phyloP scores from a whole-genome alignment of 2,329 filamentous ascomycete genomes.

The Xylariales sp. region DNA sequence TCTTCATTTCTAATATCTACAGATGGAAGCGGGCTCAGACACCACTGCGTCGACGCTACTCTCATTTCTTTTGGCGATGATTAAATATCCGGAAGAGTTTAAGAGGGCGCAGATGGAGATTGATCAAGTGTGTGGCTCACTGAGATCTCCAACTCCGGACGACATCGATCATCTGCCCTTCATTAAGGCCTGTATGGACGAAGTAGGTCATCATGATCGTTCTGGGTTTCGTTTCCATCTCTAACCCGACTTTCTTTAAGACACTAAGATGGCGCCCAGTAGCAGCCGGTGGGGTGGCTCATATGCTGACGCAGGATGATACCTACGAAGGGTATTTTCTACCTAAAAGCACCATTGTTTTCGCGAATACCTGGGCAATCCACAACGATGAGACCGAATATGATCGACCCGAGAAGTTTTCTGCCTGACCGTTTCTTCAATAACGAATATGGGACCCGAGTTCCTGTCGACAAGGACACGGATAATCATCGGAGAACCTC shows the following conservation, averaged over 20 bases:
- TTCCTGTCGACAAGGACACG: neutral
- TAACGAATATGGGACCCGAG: conserved; percentile 10
- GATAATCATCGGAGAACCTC: conserved; percentile 8
- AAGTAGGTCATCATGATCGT: neutral
- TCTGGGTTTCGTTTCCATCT: neutral
- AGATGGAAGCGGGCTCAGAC: conserved; percentile 14
- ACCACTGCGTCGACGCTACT: conserved; percentile 10
- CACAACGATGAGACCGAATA: conserved; percentile 12
- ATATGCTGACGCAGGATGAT: conserved; percentile 14
- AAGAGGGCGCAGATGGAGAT: conserved; percentile 14
- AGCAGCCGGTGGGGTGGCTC: conserved; percentile 12
- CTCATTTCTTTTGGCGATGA: conserved; percentile 1
- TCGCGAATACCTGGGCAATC: conserved; percentile 15
- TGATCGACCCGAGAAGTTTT: conserved; percentile 13
- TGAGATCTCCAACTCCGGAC: conserved; percentile 8
- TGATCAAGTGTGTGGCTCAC: conserved; percentile 10
- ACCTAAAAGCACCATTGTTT: conserved; percentile 12
- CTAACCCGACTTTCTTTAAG: conserved; percentile 7
- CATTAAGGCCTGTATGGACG: conserved; percentile 14
- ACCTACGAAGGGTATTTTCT: conserved; percentile 12
- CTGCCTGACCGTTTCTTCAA: conserved; percentile 13
- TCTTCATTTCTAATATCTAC: neutral
- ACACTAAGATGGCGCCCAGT: conserved; percentile 16
- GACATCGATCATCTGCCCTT: conserved; percentile 12
- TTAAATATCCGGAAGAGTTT: conserved; percentile 11